Evolutionary conservation across 2,329 filamentous ascomycete genomes (phyloP), one percentile per base, ranked within the genome.

Genomic region (Penicillium hesseltinei): DNA sequence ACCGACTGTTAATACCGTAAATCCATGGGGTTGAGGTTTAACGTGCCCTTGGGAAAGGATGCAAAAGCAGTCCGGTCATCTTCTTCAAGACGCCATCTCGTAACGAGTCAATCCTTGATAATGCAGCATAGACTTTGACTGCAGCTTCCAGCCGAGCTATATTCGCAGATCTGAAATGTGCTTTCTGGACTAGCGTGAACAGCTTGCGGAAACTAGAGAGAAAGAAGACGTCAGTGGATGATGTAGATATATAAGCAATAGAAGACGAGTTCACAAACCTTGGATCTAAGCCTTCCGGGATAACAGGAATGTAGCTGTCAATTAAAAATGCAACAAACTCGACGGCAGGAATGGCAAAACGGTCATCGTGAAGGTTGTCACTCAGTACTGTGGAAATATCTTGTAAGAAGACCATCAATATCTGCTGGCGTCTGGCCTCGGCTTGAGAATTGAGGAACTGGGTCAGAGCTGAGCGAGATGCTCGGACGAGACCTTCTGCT

Each of bases 161-260:
- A 71, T 91, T 94, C 21, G 88, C 86, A 1, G 88, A 89, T 75
- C 92, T 93, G 78, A 89, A 92, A 62, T 92, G 89, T 0, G 89
- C 83, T 73, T 88, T 91, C 68, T 95, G 91, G 4, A 88, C 84
- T 36, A 86, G 79, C 7, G 86, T 78, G 58, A 92, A 91, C 3
- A 96, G 75, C 7, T 73, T 80, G 59, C 84, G 84, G 69, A 82
- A 83, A 54, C 80, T 79, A 8, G 5, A 11, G 44, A 25, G 23
- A 19, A 62, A 27, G 49, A 38, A 48, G 35, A 31, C 42, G 51
- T 61, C 25, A 63, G 49, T 49, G 50, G 54, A 45, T 44, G 2
- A 27, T 40, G 19, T 8, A 46, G 35, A 36, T 15, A 31, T 17
- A 21, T 19, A 31, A 33, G 25, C 5, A 29, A 10, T 36, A 49